Evolutionary conservation across 2,329 filamentous ascomycete species (phyloP), one percentile per base, ranked within the genome.

Genomic region (Microascus cirrosus): DNA sequence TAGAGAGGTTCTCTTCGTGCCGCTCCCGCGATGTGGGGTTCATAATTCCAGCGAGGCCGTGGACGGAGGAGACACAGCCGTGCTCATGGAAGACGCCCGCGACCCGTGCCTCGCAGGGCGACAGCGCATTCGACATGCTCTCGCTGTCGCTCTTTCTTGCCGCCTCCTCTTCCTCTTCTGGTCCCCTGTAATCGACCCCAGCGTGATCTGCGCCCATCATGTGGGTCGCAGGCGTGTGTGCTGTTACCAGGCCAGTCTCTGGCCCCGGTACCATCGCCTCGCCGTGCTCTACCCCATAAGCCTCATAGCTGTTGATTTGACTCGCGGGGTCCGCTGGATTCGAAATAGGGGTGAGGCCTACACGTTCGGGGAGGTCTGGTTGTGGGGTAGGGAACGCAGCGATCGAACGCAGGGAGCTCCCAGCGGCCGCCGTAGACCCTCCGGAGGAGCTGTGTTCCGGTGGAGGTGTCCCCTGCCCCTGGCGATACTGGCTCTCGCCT

Each of bases 31-130:
- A 66, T 1, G 65, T 66, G 3, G 66, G 67, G 59, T 69, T 69
- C 64, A 69, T 68, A 58, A 70, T 70, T 53, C 69, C 69, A 6
- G 68, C 66, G 1, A 70, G 61, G 12, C 69, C 69, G 53, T 71
- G 69, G 12, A 71, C 69, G 1, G 66, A 66, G 24, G 69, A 70
- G 5, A 71, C 66, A 48, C 65, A 68, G 1, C 69, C 69, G 54
- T 70, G 65, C 50, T 70, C 65, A 32, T 70, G 68, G 42, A 69
- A 69, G 0, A 70, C 68, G 15, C 69, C 69, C 1, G 69, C 69
- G 24, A 71, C 66, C 45, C 66, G 65, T 1, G 69, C 69, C 61
- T 71, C 69, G 12, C 66, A 67, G 11, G 69, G 68, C 0, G 69
- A 71, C 2, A 70, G 53, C 5, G 65, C 64, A 4, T 61, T 56